Percentiles rank a stretch among this genome's conserved stretches.
Evolutionary conservation across 78 protist genomes (phyloP).

Genomic region (Reticulomyxa filosa): DNA sequence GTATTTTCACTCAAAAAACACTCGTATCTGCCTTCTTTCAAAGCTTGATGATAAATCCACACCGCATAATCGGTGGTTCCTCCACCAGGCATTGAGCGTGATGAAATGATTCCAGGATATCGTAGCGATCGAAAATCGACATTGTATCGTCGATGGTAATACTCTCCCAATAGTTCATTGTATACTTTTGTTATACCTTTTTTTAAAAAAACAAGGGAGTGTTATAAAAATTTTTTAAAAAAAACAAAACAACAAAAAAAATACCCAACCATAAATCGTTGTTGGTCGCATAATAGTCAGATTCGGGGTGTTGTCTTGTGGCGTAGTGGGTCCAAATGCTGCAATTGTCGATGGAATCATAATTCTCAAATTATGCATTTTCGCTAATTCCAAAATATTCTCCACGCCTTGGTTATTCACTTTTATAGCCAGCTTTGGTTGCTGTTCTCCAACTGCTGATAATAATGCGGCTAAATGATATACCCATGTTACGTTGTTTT

Average conservation of each 20-base stretch:
- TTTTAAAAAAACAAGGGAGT: no score
- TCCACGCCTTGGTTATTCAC: slow-evolving; percentile 27
- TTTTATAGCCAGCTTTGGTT: slow-evolving; percentile 21
- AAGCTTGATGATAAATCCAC: slow-evolving; percentile 33
- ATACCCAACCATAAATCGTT: slow-evolving; percentile 54
- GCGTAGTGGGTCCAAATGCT: slow-evolving; percentile 30
- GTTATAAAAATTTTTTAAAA: no score
- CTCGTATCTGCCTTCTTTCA: slow-evolving; percentile 13
- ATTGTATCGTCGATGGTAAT: slow-evolving; percentile 23
- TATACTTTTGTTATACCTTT: background rate
- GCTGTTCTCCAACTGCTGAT: slow-evolving; percentile 31
- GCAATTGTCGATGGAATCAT: slow-evolving; percentile 48
- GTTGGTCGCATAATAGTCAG: slow-evolving; percentile 29
- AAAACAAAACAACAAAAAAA: no score
- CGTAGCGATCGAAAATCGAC: slow-evolving; percentile 46
- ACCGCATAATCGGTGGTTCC: slow-evolving; percentile 60
- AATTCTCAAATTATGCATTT: background rate
- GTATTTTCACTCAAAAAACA: slow-evolving; percentile 23
- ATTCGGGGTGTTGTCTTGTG: slow-evolving; percentile 26
- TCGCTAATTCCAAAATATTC: slow-evolving; percentile 25
- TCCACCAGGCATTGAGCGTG: slow-evolving; percentile 38
- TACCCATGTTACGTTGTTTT: no score
- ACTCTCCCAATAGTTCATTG: slow-evolving; percentile 8
- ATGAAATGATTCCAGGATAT: slow-evolving; percentile 41
- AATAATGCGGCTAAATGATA: no score